A percentile compares a stretch with the other conserved stretches of the same genome.
Evolutionary conservation across 2,329 filamentous ascomycete genomes (phyloP).

Genomic region (Calonectria honghensis): DNA sequence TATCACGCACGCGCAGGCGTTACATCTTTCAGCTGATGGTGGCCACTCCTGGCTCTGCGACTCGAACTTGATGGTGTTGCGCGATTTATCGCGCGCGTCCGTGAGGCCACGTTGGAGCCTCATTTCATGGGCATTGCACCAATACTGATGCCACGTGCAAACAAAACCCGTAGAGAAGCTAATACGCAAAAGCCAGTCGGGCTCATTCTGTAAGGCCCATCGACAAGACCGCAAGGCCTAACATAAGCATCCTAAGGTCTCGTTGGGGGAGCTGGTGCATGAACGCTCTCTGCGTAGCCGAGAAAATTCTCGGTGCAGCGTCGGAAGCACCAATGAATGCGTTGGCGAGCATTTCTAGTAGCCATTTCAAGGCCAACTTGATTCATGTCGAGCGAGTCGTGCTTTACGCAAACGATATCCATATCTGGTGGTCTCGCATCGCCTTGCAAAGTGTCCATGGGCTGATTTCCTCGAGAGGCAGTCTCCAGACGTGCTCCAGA

Average conservation of each 20-base stretch:
- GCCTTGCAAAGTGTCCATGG: conserved; percentile 67
- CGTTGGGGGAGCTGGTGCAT: not conserved
- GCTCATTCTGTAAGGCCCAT: not conserved
- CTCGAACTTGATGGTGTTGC: not conserved
- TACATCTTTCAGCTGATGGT: not conserved
- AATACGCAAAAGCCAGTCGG: not conserved
- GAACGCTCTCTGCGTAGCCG: not conserved
- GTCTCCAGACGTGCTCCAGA: conserved; percentile 65
- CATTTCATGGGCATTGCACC: not conserved
- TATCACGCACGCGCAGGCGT: not conserved
- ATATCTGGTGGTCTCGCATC: conserved; percentile 68
- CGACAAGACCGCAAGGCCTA: no score
- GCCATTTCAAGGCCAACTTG: not conserved
- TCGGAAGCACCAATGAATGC: not conserved
- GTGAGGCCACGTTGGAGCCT: conserved; percentile 2
- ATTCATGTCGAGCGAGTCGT: not conserved
- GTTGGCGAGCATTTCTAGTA: not conserved
- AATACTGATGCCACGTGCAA: not conserved
- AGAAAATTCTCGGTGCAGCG: not conserved
- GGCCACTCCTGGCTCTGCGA: not conserved
- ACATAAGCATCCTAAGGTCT: not conserved
- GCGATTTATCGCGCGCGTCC: conserved; percentile 8
- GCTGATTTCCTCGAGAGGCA: conserved; percentile 55
- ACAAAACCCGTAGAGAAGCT: not conserved
- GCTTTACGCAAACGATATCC: conserved; percentile 68